Evolutionary conservation across 2,329 filamentous ascomycete species (phyloP), one percentile per base, ranked within the genome.

Genomic region (Penicillium sp.): DNA sequence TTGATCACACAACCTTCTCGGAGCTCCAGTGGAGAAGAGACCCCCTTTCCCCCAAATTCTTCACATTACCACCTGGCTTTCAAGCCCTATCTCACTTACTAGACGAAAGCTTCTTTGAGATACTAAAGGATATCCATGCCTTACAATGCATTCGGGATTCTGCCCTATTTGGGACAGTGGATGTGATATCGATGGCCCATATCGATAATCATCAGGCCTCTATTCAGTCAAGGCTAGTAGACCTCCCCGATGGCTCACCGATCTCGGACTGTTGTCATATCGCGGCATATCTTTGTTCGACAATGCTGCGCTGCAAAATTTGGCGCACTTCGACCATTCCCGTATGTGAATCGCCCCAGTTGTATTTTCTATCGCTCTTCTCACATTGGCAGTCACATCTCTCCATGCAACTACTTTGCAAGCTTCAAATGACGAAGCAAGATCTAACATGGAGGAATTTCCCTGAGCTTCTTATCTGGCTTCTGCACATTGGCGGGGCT

Each of bases 161-260:
- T 22, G 9, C 68, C 13, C 9, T 51, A 30, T 69, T 67, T 30
- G 55, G 15, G 0, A 61, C 4, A 0, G 64, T 66, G 1, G 70
- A 77, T 38, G 53, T 55, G 0, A 51, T 73, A 0, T 62, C 66
- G 2, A 76, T 80, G 64, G 62, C 72, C 44, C 62, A 65, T 9
- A 73, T 82, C 26, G 72, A 82, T 42, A 78, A 79, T 37, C 79
- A 81, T 9, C 72, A 72, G 38, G 80, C 79, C 42, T 81, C 75
- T 2, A 78, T 82, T 13, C 79, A 82, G 40, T 81, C 79, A 0
- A 72, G 78, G 35, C 67, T 82, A 0, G 68, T 68, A 2, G 47
- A 53, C 8, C 62, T 80, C 3, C 60, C 63, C 4, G 66, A 64
- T 10, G 2, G 15, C 0, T 75, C 69, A 0, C 44, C 67, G 1